Conservation (phyloP, 2,329 filamentous ascomycete genomes). For the Xylariaceae sp. region DNA sequence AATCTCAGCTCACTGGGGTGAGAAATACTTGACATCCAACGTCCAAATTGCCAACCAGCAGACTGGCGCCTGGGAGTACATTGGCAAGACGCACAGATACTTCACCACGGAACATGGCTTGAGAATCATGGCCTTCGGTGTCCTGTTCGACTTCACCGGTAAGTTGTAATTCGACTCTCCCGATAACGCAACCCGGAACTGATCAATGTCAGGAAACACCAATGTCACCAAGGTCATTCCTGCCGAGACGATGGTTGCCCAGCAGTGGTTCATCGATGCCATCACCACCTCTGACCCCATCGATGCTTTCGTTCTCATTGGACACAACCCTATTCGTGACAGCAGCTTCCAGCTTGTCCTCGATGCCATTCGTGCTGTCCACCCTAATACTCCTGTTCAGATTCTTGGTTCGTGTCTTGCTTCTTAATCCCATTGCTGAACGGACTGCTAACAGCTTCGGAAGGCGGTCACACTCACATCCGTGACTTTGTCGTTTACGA, state of each 20-base stretch:
- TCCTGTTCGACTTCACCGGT: constrained; percentile 45
- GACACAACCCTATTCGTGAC: constrained; percentile 55
- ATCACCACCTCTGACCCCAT: constrained; percentile 49
- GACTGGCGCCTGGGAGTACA: constrained; percentile 38
- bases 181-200: constrained; percentile 34
- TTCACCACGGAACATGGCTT: constrained; percentile 40
- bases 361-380: constrained; percentile 52
- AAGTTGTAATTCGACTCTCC: constrained; percentile 35
- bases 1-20: constrained; percentile 52
- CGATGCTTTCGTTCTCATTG: constrained; percentile 59
- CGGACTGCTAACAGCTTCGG: constrained; percentile 6
- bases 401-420: constrained; percentile 41
- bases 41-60: constrained; percentile 39
- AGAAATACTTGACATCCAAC: constrained; percentile 43
- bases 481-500: constrained; percentile 62
- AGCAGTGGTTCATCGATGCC: constrained; percentile 57
- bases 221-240: constrained; percentile 57
- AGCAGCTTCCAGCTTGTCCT: constrained; percentile 45
- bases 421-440: not conserved
- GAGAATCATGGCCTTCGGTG: constrained; percentile 41
- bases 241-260: constrained; percentile 45
- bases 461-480: constrained; percentile 58
- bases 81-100: constrained; percentile 41
- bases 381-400: constrained; percentile 56
- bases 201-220: constrained; percentile 44